Evolutionary conservation across 768 basidiomycete species (phyloP).

Genomic region (Saitozyma podzolica): DNA sequence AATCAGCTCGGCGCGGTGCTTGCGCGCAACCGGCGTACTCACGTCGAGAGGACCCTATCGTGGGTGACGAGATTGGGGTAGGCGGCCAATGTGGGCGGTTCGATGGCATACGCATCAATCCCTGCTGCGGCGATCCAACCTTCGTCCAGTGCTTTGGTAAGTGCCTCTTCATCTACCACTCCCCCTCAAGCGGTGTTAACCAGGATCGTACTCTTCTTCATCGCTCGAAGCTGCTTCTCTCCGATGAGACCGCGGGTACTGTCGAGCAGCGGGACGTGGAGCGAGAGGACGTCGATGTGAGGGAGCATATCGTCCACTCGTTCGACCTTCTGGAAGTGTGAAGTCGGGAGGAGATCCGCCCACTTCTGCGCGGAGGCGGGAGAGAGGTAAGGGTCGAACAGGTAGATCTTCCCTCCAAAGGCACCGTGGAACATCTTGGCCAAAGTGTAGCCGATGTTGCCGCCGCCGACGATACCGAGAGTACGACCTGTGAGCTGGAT

Average conservation of each 20-base stretch:
- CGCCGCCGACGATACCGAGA: conserved; percentile 18
- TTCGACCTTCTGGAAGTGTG: conserved; percentile 4
- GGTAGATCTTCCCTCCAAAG: conserved; percentile 7
- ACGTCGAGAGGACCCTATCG: conserved; percentile 14
- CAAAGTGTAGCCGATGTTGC: conserved; percentile 17
- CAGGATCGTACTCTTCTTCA: conserved; percentile 64
- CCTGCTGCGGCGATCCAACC: conserved; percentile 63
- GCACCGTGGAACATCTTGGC: conserved; percentile 18
- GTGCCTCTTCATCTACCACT: conserved; percentile 63
- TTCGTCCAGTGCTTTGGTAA: conserved; percentile 58
- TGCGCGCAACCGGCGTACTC: conserved; percentile 48
- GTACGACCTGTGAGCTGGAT: conserved; percentile 13
- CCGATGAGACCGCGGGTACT: conserved; percentile 16
- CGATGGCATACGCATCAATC: conserved; percentile 66
- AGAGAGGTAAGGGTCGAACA: conserved; percentile 13
- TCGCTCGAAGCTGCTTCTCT: conserved; percentile 38
- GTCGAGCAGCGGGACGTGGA: conserved; percentile 20
- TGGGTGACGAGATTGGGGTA: conserved; percentile 21
- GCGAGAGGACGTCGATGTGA: conserved; percentile 16
- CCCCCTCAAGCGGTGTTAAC: conserved; percentile 70
- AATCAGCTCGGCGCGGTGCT: background rate
- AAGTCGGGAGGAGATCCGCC: conserved; percentile 9
- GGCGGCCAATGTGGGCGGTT: conserved; percentile 54
- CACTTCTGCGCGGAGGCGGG: conserved; percentile 7
- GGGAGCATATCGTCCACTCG: conserved; percentile 15